phyloP scores from a whole-genome alignment of 768 basidiomycete species.

The Hericium erinaceus region DNA sequence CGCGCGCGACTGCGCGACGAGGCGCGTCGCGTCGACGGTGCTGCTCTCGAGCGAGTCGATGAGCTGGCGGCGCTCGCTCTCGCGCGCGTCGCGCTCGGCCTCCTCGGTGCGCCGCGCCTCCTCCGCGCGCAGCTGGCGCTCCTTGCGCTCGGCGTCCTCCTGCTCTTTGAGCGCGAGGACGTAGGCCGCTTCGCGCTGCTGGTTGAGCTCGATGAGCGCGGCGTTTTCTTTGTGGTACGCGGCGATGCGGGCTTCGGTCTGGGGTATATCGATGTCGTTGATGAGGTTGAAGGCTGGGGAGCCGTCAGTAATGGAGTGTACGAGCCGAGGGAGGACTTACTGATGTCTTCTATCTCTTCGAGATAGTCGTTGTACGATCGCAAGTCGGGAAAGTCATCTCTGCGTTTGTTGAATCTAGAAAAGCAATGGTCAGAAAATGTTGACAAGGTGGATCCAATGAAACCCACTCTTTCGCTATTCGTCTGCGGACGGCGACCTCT shows the following conservation, averaged over 20 bases:
- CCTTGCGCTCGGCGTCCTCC: slow-evolving; percentile 69
- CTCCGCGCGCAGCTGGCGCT: slow-evolving; percentile 59
- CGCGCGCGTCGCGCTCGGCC: slow-evolving; percentile 67
- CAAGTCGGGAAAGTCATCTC: slow-evolving; percentile 79
- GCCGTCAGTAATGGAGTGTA: slow-evolving; percentile 3
- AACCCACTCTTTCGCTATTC: slow-evolving; percentile 82
- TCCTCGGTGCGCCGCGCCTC: slow-evolving; percentile 63
- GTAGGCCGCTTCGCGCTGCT: slow-evolving; percentile 74
- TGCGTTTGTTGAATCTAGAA: slow-evolving; percentile 84
- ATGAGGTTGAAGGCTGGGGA: slow-evolving; percentile 81
- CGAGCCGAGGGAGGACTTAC: slow-evolving; percentile 29
- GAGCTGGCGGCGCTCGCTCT: slow-evolving; percentile 61
- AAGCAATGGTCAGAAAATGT: neutral
- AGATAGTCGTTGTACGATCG: slow-evolving; percentile 90
- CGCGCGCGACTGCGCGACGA: slow-evolving; percentile 61
- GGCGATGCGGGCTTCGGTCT: slow-evolving; percentile 79
- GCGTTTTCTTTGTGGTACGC: slow-evolving; percentile 77
- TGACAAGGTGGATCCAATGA: neutral
- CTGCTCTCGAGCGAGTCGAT: slow-evolving; percentile 78
- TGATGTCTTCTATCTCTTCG: slow-evolving; percentile 91
- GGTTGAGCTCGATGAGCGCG: slow-evolving; percentile 73
- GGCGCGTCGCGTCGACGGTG: slow-evolving; percentile 56
- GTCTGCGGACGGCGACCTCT: slow-evolving; percentile 81
- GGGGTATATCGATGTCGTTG: slow-evolving; percentile 69
- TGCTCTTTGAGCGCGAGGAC: slow-evolving; percentile 63